Conservation (phyloP, 352 stramenopile species). For the Lagenidium giganteum region DNA sequence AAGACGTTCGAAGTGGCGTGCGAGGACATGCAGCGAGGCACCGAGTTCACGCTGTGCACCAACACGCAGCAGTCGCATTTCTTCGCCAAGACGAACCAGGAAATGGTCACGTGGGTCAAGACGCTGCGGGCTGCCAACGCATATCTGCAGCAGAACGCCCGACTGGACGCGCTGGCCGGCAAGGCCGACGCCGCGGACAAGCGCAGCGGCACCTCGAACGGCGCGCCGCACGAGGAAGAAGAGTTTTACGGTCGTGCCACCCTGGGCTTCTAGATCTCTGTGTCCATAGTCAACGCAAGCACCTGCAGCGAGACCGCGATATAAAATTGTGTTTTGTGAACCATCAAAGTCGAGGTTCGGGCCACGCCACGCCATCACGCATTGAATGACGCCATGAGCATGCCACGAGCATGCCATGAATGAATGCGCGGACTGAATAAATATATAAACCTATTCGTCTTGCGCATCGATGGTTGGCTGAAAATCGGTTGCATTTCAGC, state of each 20-base stretch:
- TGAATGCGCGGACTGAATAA: too few species aligned
- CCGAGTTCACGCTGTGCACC: conserved; percentile 61
- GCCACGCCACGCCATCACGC: too few species aligned
- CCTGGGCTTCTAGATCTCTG: conserved; percentile 42
- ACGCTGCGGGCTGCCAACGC: conserved; percentile 46
- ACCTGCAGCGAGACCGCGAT: too few species aligned
- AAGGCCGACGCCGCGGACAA: conserved; percentile 9
- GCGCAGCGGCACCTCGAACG: conserved; percentile 21
- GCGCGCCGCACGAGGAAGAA: conserved; percentile 65
- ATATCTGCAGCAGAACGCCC: conserved; percentile 40
- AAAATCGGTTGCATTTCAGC: too few species aligned
- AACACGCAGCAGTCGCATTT: conserved; percentile 73
- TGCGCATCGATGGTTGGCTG: too few species aligned
- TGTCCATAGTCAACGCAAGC: too few species aligned
- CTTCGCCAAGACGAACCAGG: conserved; percentile 54
- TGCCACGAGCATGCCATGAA: too few species aligned
- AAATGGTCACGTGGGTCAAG: conserved; percentile 70
- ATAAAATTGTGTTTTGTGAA: too few species aligned
- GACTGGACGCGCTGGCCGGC: conserved; percentile 11
- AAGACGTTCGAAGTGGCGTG: conserved; percentile 63
- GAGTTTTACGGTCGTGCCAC: conserved; percentile 68
- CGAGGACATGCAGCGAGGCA: conserved; percentile 51
- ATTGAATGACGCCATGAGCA: too few species aligned
- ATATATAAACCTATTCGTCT: too few species aligned
- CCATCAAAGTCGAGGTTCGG: too few species aligned